A percentile compares a stretch with the other conserved stretches of the same genome.
phyloP scores from a whole-genome alignment of 176 grass and related monocot genomes.

The Eragrostis nindensis region DNA sequence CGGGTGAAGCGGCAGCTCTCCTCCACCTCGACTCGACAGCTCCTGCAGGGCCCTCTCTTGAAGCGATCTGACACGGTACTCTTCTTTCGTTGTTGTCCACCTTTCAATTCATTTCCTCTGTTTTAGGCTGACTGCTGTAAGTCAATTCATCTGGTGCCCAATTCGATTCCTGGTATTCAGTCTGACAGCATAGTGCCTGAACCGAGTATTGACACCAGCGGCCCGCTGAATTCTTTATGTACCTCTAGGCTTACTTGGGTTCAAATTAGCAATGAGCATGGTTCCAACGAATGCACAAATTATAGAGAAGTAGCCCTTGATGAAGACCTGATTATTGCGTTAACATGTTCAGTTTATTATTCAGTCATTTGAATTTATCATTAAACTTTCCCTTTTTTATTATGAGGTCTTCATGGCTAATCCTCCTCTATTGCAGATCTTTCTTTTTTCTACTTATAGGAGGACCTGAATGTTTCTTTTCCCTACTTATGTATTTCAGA shows the following conservation, averaged over 20 bases:
- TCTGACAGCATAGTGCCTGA: neutral
- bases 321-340: neutral
- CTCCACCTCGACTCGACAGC: conserved; percentile 64
- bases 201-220: neutral
- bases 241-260: neutral
- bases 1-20: conserved; percentile 81
- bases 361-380: neutral
- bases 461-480: too few relatives aligned
- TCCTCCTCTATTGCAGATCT: too few relatives aligned
- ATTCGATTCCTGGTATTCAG: neutral
- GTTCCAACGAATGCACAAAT: neutral
- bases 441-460: too few relatives aligned
- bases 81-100: neutral
- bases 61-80: conserved; percentile 80
- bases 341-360: neutral
- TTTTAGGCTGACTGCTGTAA: neutral
- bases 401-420: neutral
- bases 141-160: neutral
- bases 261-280: neutral
- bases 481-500: too few relatives aligned
- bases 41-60: conserved; percentile 91
- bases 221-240: neutral
- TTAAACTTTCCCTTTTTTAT: neutral
- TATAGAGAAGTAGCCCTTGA: neutral
- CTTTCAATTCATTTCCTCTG: conserved; percentile 8